Conservation (phyloP, 805 yeast species). For the Kurtzmaniella cleridarum region DNA sequence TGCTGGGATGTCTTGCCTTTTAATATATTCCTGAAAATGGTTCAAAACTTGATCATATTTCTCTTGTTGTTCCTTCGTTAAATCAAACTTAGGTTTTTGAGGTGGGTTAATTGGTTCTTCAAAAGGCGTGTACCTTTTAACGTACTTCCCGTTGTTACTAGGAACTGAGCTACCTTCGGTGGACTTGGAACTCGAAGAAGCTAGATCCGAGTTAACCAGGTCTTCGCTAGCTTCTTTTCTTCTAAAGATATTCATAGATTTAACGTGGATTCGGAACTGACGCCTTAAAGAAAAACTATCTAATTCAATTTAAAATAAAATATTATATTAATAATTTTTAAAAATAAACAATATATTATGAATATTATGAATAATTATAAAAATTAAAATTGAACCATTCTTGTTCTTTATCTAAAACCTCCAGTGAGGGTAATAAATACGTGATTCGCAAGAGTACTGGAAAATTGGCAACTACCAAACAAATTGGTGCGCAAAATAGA, state of each 20-base stretch:
- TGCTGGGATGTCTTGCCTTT: constrained; percentile 21
- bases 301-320: no score
- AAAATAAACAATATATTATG: no score
- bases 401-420: no score
- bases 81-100: constrained; percentile 23
- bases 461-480: no score
- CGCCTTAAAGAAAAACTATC: no score
- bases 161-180: constrained; percentile 7
- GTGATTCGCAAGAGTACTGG: no score
- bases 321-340: no score
- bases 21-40: constrained; percentile 23
- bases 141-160: constrained; percentile 15
- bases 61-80: constrained; percentile 24
- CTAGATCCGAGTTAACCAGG: constrained; percentile 9
- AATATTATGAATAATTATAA: no score
- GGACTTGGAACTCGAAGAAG: constrained; percentile 14
- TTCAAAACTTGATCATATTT: constrained; percentile 24
- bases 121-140: constrained; percentile 35
- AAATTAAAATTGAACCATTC: no score
- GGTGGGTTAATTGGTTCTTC: constrained; percentile 33
- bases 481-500: no score
- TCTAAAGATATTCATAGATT: constrained; percentile 14
- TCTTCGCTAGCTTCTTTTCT: constrained; percentile 7
- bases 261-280: no score
- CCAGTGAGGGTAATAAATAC: no score